Conservation (phyloP, 2,329 filamentous ascomycete genomes). For the Epichloe typhina region DNA sequence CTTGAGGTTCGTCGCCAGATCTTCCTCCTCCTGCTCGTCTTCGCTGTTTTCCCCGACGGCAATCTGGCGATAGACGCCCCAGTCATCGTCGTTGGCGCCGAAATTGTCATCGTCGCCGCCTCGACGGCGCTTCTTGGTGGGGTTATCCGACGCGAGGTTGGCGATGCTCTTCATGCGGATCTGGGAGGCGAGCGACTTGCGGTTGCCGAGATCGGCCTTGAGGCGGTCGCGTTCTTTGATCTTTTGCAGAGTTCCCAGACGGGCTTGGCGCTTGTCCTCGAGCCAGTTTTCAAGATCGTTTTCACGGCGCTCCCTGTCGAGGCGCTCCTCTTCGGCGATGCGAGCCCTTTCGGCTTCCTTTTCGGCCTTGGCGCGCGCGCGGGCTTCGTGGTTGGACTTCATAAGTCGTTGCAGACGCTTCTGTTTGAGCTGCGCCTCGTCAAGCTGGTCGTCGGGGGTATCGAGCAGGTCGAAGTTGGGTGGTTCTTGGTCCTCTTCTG, state of each 20-base stretch:
- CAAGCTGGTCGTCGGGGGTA: slow-evolving; percentile 79
- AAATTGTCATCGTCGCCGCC: slow-evolving; percentile 93
- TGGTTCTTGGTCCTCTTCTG: slow-evolving; percentile 67
- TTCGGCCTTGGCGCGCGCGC: slow-evolving; percentile 87
- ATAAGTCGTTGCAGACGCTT: slow-evolving; percentile 86
- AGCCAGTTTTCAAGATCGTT: slow-evolving; percentile 82
- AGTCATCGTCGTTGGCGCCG: slow-evolving; percentile 93
- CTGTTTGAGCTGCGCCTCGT: slow-evolving; percentile 80
- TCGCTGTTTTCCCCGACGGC: slow-evolving; percentile 71
- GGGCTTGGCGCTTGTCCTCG: slow-evolving; percentile 62
- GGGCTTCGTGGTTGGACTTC: slow-evolving; percentile 89
- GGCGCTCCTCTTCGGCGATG: slow-evolving; percentile 66
- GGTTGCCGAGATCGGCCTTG: slow-evolving; percentile 88
- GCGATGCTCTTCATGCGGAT: slow-evolving; percentile 98
- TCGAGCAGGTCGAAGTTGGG: slow-evolving; percentile 84
- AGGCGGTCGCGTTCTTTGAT: slow-evolving; percentile 90
- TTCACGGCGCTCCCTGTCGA: slow-evolving; percentile 71
- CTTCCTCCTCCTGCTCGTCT: slow-evolving; percentile 86
- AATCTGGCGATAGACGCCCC: slow-evolving; percentile 92
- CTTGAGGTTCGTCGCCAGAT: slow-evolving; percentile 61
- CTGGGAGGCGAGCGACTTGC: slow-evolving; percentile 89
- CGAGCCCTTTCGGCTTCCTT: slow-evolving; percentile 88
- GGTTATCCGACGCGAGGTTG: slow-evolving; percentile 83
- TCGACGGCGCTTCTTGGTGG: slow-evolving; percentile 69
- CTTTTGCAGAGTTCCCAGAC: slow-evolving; percentile 55